Base-by-base conservation (phyloP, 106 monocot species). In the Dendrobium nobile region DNA sequence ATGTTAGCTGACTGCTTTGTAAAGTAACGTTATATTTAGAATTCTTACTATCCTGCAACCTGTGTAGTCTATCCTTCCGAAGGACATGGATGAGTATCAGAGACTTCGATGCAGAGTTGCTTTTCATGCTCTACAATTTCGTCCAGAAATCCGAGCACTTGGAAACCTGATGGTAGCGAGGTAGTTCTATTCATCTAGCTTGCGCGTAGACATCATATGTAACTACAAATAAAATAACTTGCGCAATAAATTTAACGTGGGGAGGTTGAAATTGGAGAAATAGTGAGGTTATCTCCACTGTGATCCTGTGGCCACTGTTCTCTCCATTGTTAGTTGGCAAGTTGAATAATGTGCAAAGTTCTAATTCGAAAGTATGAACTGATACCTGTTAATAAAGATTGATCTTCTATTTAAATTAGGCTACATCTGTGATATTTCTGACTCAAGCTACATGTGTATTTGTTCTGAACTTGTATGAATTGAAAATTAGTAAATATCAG, bases 61-160 rank as follows among this genome's bases (percentile, higher is more conserved):
- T 41, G 26, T 81, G 81, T 75, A 93, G 96, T 76, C 96, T 54
- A 86, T 86, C 77, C 90, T 96, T 80, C 96, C 96, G 4, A 82
- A 84, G 82, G 88, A 79, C 80, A 86, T 96, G 96, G 88, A 73
- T 51, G 96, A 96, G 77, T 92, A 92, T 79, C 96, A 96, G 79
- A 91, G 90, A 80, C 92, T 96, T 16, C 88, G 96, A 84, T 96
- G 96, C 82, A 84, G 96, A 78, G 96, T 93, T 82, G 93, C 93
- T 20, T 96, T 96, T 82, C 87, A 87, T 86, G 93, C 93, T 75
- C 88, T 96, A 80, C 88, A 93, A 58, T 96, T 96, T 70, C 91
- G 92, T n/a, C 81, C 85, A 61, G 91, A 96, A 81, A 89, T 96
- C 80, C 85, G 80, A 45, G 88, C 87, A 26, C 90, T 92, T 84